phyloP scores from a whole-genome alignment of 495 filamentous ascomycete genomes.

The Tuber borchii region DNA sequence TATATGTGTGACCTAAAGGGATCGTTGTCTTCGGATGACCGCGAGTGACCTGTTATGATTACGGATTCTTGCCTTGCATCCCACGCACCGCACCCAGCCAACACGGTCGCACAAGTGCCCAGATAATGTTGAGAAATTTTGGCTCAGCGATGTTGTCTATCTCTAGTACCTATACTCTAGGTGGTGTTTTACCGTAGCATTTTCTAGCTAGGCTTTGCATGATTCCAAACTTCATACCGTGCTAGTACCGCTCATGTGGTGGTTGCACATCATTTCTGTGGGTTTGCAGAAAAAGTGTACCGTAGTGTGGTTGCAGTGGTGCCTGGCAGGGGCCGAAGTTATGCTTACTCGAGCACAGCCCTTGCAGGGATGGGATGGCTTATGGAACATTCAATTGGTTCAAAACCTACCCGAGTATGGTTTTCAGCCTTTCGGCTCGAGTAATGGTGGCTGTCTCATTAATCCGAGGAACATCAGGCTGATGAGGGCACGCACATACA shows the following conservation, averaged over 20 bases:
- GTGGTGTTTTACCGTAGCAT: background rate
- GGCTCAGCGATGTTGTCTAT: background rate
- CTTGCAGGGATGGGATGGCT: background rate
- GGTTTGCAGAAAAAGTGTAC: background rate
- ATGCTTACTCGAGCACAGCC: background rate
- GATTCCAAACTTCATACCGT: background rate
- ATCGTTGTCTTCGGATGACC: background rate
- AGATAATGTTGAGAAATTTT: background rate
- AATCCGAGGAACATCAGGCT: background rate
- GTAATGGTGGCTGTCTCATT: background rate
- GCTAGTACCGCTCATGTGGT: background rate
- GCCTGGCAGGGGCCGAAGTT: background rate
- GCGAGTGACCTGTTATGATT: background rate
- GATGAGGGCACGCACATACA: background rate
- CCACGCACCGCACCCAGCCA: background rate
- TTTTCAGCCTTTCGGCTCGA: background rate
- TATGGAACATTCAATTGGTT: background rate
- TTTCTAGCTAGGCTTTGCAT: background rate
- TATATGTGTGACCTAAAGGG: background rate
- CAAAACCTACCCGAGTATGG: too few relatives aligned
- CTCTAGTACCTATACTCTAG: background rate
- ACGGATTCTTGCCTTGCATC: background rate
- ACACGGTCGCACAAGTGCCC: background rate
- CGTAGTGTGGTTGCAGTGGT: background rate
- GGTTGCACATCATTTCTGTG: background rate